phyloP scores from a whole-genome alignment of 257 asterid genomes.

The Striga asiatica region DNA sequence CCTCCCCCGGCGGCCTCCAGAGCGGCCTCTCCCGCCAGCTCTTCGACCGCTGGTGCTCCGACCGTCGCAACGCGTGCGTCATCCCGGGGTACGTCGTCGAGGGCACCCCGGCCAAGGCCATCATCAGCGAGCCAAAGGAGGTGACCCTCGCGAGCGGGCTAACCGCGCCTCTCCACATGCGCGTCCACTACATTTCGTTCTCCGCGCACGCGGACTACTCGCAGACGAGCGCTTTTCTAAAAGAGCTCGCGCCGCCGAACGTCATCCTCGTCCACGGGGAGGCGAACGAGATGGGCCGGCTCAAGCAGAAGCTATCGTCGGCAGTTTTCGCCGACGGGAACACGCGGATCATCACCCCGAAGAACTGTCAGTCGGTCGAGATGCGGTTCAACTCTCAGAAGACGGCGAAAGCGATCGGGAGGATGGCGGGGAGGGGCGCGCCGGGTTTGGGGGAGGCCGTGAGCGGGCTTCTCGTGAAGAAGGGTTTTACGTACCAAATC shows the following conservation, averaged over 20 bases:
- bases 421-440: constrained; percentile 64
- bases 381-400: constrained; percentile 92
- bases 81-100: constrained; percentile 84
- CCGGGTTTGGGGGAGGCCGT: constrained; percentile 66
- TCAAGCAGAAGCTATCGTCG: constrained; percentile 75
- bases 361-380: constrained; percentile 85
- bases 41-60: constrained; percentile 89
- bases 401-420: constrained; percentile 82
- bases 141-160: constrained; percentile 84
- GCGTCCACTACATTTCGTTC: constrained; percentile 85
- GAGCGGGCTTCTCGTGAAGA: constrained; percentile 85
- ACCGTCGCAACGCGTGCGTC: constrained; percentile 77
- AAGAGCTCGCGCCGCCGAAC: constrained; percentile 95
- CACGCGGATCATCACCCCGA: constrained; percentile 83
- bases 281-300: constrained; percentile 87
- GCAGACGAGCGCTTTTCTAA: constrained; percentile 85
- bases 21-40: constrained; percentile 95
- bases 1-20: constrained; percentile 88
- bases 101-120: constrained; percentile 82
- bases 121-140: constrained; percentile 86
- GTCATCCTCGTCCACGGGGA: constrained; percentile 89
- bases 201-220: constrained; percentile 94
- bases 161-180: constrained; percentile 81
- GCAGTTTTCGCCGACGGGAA: constrained; percentile 74
- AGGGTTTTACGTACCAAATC: constrained; percentile 94